Conservation (phyloP, 2,329 filamentous ascomycete species). For the Arthrocladium fulminans region DNA sequence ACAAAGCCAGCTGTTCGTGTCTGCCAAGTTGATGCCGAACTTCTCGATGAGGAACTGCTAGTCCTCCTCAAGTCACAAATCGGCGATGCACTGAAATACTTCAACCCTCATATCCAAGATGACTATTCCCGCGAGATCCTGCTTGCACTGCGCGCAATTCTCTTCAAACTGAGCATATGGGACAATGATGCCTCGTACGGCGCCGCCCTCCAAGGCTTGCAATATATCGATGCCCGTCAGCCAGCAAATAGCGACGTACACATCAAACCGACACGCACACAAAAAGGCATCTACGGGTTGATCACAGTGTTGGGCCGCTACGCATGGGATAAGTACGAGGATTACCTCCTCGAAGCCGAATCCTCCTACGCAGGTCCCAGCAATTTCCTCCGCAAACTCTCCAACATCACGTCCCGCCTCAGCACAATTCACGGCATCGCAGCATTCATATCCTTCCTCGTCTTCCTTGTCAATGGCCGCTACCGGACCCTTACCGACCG, state of each 20-base stretch:
- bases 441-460: constrained; percentile 74
- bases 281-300: constrained; percentile 76
- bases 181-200: constrained; percentile 94
- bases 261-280: constrained; percentile 64
- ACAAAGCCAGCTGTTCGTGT: constrained; percentile 83
- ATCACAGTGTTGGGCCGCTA: constrained; percentile 83
- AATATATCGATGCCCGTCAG: constrained; percentile 74
- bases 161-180: constrained; percentile 96
- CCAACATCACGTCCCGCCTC: constrained; percentile 57
- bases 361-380: constrained; percentile 51
- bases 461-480: constrained; percentile 82
- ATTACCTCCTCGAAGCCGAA: constrained; percentile 68
- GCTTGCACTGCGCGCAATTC: constrained; percentile 61
- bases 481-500: constrained; percentile 88
- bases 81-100: constrained; percentile 78
- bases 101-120: constrained; percentile 66
- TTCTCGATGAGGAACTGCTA: constrained; percentile 87
- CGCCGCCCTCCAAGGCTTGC: constrained; percentile 81
- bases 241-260: constrained; percentile 45
- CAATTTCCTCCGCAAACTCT: constrained; percentile 48
- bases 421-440: constrained; percentile 71
- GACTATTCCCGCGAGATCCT: constrained; percentile 83
- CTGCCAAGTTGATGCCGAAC: constrained; percentile 88
- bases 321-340: constrained; percentile 85
- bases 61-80: constrained; percentile 79